These are phyloP conservation scores for Fistulinella cinereoalba DNA, from an alignment of 1,284 basidiomycete species.

Conservation along the genomic window DNA sequence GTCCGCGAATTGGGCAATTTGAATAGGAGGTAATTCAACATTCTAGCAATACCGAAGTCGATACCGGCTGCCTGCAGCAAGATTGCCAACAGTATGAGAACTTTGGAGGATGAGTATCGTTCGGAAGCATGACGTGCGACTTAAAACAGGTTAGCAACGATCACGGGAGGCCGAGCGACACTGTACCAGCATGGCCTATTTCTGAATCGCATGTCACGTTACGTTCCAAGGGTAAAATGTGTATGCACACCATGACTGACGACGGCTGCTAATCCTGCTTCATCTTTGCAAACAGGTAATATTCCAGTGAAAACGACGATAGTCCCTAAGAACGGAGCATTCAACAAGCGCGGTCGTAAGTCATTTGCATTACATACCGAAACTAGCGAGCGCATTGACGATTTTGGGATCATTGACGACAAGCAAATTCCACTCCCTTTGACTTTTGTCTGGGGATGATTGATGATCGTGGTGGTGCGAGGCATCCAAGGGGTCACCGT, in stretches of 20 bases:
- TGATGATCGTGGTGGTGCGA: slow-evolving; percentile 24
- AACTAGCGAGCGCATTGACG: slow-evolving; percentile 80
- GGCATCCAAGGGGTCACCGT: slow-evolving; percentile 19
- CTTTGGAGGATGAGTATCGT: slow-evolving; percentile 56
- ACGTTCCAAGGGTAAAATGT: background rate
- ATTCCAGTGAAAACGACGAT: slow-evolving; percentile 93
- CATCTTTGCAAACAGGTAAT: slow-evolving; percentile 74
- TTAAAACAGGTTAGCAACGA: slow-evolving; percentile 26
- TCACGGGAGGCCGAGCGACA: slow-evolving; percentile 1
- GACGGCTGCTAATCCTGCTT: slow-evolving; percentile 84
- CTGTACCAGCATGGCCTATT: slow-evolving; percentile 78
- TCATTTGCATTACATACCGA: slow-evolving; percentile 48
- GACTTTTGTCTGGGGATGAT: slow-evolving; percentile 28
- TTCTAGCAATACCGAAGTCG: slow-evolving; percentile 47
- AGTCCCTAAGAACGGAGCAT: slow-evolving; percentile 43
- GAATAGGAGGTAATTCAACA: slow-evolving; percentile 56
- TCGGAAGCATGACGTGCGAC: slow-evolving; percentile 80
- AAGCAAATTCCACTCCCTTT: slow-evolving; percentile 69
- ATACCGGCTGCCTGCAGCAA: slow-evolving; percentile 55
- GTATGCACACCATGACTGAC: slow-evolving; percentile 72
- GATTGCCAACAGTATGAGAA: slow-evolving; percentile 50
- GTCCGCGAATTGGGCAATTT: slow-evolving; percentile 82
- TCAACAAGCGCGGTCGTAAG: background rate
- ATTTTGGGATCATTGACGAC: slow-evolving; percentile 76
- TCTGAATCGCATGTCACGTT: slow-evolving; percentile 44